Evolutionary conservation across 2,329 filamentous ascomycete genomes (phyloP).

Genomic region (Aspergillus ibericus): DNA sequence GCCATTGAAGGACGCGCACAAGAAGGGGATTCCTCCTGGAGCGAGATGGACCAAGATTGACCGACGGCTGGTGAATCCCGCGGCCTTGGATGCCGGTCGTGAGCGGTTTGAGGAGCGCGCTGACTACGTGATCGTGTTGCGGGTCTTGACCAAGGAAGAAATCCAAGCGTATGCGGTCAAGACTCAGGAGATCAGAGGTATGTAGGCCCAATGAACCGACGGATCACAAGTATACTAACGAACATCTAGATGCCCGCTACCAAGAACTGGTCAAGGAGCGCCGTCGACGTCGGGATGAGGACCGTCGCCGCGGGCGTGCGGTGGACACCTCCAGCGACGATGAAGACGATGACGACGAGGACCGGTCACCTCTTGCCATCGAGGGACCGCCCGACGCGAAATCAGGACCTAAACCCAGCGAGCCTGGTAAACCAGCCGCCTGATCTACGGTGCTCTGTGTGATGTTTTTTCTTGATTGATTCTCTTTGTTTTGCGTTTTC

Average conservation of each 20-base stretch:
- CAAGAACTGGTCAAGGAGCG: slow-evolving; percentile 37
- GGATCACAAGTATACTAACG: slow-evolving; percentile 14
- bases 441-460: not conserved
- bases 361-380: slow-evolving; percentile 29
- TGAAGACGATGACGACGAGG: slow-evolving; percentile 34
- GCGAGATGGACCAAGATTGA: slow-evolving; percentile 94
- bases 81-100: slow-evolving; percentile 80
- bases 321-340: slow-evolving; percentile 37
- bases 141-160: slow-evolving; percentile 83
- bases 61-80: slow-evolving; percentile 82
- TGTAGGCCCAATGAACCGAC: slow-evolving; percentile 26
- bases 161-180: slow-evolving; percentile 83
- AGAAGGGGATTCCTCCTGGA: slow-evolving; percentile 69
- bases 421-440: slow-evolving; percentile 8
- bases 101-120: slow-evolving; percentile 90
- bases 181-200: slow-evolving; percentile 79
- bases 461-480: not conserved
- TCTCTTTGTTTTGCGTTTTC: not conserved
- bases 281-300: slow-evolving; percentile 45
- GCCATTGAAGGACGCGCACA: slow-evolving; percentile 82
- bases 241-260: slow-evolving; percentile 35
- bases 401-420: slow-evolving; percentile 8
- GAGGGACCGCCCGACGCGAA: slow-evolving; percentile 31
- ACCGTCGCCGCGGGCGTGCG: slow-evolving; percentile 36
- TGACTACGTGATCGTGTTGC: slow-evolving; percentile 88